Base-by-base conservation (phyloP, 169 alveolate genomes). In the Plasmodium fragile region DNA sequence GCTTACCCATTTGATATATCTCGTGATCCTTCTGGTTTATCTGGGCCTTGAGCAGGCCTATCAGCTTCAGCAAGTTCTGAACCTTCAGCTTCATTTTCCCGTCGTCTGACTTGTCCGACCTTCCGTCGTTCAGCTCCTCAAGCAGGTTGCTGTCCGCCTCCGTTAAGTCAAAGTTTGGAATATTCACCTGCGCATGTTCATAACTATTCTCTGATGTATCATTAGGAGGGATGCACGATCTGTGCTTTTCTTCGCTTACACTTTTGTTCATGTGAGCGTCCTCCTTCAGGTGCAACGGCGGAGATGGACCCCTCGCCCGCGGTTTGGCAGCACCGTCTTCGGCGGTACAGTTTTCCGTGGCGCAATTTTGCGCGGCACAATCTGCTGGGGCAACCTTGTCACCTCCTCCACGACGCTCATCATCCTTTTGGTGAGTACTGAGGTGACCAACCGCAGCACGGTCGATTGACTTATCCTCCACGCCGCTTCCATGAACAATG, bases 21-120 rank as follows among this genome's bases (percentile, higher is more conserved):
- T 75, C 89, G 49, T 87, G 93, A 22, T 87, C 93, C 77, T 87
- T 87, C 81, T 87, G 81, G 30, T 87, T 87, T 87, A 87, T 87
- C 81, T 87, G 93, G 4, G 25, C 87, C 43, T 87, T 87, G 32
- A 87, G 52, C 1, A 87, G 70, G 1, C 70, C 89, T 78, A 87
- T 78, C 4, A 87, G 36, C 34, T 87, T 87, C 4, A 87, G 36
- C 10, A 87, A 71, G 36, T 87, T 87, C 34, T 87, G 55, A 8
- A 87, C 49, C 45, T 87, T 87, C 30, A 55, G 32, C 71, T 87
- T 55, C 93, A 87, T 87, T 34, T 87, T 75, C 3, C 70, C 28
- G 6, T 30, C 82, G 10, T 87, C 82, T 10, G 81, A 45, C 32
- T 87, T 87, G 28, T 53, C 93, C 6, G 81, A 45, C 32, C 70